These are phyloP conservation scores for Neonectria sp. DNA, from an alignment of 2,329 filamentous ascomycete species.

Conservation along the genomic window DNA sequence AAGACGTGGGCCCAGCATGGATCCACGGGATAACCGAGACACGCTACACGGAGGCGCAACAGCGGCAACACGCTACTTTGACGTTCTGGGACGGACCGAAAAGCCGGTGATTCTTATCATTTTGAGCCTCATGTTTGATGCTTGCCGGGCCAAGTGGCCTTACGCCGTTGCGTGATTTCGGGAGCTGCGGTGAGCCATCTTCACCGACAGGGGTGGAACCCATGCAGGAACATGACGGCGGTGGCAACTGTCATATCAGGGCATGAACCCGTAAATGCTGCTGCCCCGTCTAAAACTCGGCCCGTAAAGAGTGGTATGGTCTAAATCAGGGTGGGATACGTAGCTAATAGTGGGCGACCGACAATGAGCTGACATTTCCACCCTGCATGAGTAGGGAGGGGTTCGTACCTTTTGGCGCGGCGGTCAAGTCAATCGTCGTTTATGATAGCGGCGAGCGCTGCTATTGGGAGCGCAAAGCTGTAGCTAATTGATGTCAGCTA, in stretches of 20 bases:
- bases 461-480: neutral
- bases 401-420: neutral
- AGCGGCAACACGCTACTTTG: constrained; percentile 14
- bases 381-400: too few species aligned
- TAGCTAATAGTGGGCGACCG: too few species aligned
- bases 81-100: constrained; percentile 18
- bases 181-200: neutral
- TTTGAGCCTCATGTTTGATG: constrained; percentile 27
- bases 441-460: neutral
- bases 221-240: constrained; percentile 2
- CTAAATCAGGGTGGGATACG: too few species aligned
- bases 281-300: constrained; percentile 16
- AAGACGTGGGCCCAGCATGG: constrained; percentile 13
- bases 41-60: constrained; percentile 6
- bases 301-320: constrained; percentile 2
- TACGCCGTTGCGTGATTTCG: constrained; percentile 19
- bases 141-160: constrained; percentile 5
- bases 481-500: neutral
- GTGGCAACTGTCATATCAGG: constrained; percentile 8
- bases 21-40: constrained; percentile 5
- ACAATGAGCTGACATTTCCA: neutral
- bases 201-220: neutral
- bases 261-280: constrained; percentile 1
- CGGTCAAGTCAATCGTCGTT: neutral
- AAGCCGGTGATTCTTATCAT: constrained; percentile 20